phyloP scores from a whole-genome alignment of 1,284 basidiomycete species.

The Cutaneotrichosporon cutaneum region DNA sequence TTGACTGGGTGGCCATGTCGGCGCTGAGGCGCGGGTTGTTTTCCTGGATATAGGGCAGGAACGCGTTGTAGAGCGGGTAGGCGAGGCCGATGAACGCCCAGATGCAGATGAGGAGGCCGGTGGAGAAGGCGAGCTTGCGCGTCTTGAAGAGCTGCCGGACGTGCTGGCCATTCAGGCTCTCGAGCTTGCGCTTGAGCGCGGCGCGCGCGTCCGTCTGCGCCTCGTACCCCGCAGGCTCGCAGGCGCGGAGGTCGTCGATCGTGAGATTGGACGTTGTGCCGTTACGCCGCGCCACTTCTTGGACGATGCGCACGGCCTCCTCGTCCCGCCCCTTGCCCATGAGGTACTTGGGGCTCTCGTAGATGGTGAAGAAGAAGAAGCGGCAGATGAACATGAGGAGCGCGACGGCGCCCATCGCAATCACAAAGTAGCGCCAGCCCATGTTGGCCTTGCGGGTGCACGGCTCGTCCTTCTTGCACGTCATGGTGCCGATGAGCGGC shows the following conservation, averaged over 20 bases:
- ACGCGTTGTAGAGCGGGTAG: conserved; percentile 58
- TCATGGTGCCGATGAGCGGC: conserved; percentile 34
- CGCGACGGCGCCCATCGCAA: conserved; percentile 56
- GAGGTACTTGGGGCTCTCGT: conserved; percentile 58
- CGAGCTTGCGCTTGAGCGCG: conserved; percentile 44
- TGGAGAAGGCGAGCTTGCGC: conserved; percentile 58
- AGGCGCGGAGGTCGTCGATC: conserved; percentile 55
- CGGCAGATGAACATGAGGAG: conserved; percentile 53
- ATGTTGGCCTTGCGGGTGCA: conserved; percentile 36
- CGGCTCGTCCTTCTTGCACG: conserved; percentile 18
- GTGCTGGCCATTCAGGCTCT: conserved; percentile 56
- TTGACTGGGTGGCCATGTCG: conserved; percentile 16
- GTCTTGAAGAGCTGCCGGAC: conserved; percentile 60
- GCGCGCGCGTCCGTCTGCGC: conserved; percentile 24
- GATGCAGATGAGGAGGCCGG: conserved; percentile 58
- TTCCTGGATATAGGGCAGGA: conserved; percentile 58
- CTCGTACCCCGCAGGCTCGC: conserved; percentile 32
- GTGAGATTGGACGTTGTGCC: conserved; percentile 57
- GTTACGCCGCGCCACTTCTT: conserved; percentile 59
- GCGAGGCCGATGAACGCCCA: conserved; percentile 66
- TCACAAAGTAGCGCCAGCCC: conserved; percentile 59
- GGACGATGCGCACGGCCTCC: conserved; percentile 59
- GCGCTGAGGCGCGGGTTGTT: conserved; percentile 11
- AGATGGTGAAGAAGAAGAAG: conserved; percentile 53
- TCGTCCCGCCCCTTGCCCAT: conserved; percentile 62